Conservation (phyloP, 2,329 filamentous ascomycete genomes). For the Alternaria ventricosa region DNA sequence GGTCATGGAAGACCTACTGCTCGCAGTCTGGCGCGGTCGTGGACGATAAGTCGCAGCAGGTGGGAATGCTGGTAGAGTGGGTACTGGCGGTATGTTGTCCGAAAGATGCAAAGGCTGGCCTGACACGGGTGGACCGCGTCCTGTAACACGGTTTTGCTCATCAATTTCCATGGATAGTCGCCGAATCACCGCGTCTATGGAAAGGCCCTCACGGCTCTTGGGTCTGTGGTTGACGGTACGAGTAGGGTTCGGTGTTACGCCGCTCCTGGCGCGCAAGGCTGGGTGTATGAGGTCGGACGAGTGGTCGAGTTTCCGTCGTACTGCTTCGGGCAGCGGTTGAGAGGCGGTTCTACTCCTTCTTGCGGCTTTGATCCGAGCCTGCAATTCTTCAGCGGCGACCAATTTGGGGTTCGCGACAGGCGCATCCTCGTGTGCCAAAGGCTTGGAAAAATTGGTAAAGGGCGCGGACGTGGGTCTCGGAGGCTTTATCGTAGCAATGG, state of each 20-base stretch:
- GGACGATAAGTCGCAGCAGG: constrained; percentile 9
- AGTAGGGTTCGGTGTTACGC: not conserved
- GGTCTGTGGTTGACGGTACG: constrained; percentile 8
- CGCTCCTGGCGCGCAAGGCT: constrained; percentile 14
- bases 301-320: constrained; percentile 17
- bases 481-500: constrained; percentile 18
- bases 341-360: constrained; percentile 17
- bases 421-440: not conserved
- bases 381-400: constrained; percentile 24
- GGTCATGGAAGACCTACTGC: constrained; percentile 19
- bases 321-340: constrained; percentile 12
- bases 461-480: constrained; percentile 25
- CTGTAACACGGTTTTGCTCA: not conserved
- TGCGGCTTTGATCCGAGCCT: constrained; percentile 28
- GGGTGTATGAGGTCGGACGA: constrained; percentile 15
- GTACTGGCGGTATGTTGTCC: constrained; percentile 4
- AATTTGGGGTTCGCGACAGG: constrained; percentile 8
- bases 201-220: constrained; percentile 11
- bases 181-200: constrained; percentile 37
- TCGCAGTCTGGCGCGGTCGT: constrained; percentile 5
- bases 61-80: not conserved
- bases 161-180: constrained; percentile 7
- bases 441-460: constrained; percentile 25
- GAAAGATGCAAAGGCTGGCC: not conserved
- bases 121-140: not conserved